phyloP scores from a whole-genome alignment of 2,329 filamentous ascomycete species.

The Fusarium pseudograminearum region DNA sequence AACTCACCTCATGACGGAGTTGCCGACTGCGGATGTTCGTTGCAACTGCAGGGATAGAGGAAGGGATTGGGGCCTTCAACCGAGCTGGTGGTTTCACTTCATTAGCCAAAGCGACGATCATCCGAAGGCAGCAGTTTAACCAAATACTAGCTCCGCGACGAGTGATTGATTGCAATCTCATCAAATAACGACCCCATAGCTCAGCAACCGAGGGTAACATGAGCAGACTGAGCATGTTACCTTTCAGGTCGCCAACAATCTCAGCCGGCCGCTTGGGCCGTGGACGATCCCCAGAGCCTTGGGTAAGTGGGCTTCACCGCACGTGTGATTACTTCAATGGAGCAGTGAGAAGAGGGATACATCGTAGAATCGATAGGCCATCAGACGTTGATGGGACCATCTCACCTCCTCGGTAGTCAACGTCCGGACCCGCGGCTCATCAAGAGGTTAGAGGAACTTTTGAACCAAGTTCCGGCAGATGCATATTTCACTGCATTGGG shows the following conservation, averaged over 20 bases:
- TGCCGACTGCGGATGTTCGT: slow-evolving; percentile 15
- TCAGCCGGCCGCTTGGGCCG: slow-evolving; percentile 31
- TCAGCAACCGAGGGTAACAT: slow-evolving; percentile 35
- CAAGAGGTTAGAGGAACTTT: slow-evolving; percentile 34
- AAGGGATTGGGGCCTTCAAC: slow-evolving; percentile 25
- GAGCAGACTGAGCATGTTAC: slow-evolving; percentile 27
- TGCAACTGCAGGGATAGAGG: slow-evolving; percentile 28
- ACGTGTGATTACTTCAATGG: slow-evolving; percentile 23
- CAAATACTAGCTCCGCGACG: slow-evolving; percentile 6
- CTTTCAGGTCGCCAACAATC: slow-evolving; percentile 24
- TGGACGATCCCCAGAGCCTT: slow-evolving; percentile 22
- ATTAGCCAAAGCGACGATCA: slow-evolving; percentile 31
- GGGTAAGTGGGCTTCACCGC: slow-evolving; percentile 26
- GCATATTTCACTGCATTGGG: slow-evolving; percentile 29
- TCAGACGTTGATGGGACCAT: slow-evolving; percentile 20
- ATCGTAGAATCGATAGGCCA: slow-evolving; percentile 10
- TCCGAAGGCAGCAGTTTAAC: slow-evolving; percentile 26
- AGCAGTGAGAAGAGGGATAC: not conserved
- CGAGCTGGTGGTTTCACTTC: slow-evolving; percentile 40
- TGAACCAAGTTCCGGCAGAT: slow-evolving; percentile 38
- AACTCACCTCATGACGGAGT: slow-evolving; percentile 28
- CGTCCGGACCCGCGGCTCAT: slow-evolving; percentile 36
- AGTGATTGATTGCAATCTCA: slow-evolving; percentile 22
- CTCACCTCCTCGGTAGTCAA: slow-evolving; percentile 26
- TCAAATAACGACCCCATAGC: slow-evolving; percentile 19